These are phyloP conservation scores for Cyberlindnera maclurae DNA, from an alignment of 805 yeast genomes.

Conservation along the genomic window DNA sequence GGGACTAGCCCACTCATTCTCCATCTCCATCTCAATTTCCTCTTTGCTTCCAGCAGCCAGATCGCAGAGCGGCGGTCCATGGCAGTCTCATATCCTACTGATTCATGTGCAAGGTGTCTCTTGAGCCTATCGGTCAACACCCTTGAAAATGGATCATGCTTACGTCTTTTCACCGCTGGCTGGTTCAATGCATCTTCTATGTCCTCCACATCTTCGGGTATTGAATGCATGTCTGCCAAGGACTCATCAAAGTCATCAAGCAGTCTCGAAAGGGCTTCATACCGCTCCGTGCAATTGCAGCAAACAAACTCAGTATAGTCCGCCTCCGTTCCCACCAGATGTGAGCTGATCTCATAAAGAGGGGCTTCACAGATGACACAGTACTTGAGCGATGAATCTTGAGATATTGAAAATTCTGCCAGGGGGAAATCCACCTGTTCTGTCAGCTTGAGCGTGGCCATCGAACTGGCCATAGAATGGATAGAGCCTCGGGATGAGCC, in stretches of 20 bases:
- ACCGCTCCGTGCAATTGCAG: conserved; percentile 50
- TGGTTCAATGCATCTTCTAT: conserved; percentile 16
- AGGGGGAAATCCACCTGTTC: conserved; percentile 8
- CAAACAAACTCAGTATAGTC: conserved; percentile 49
- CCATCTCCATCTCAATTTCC: conserved; percentile 46
- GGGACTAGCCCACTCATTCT: conserved; percentile 39
- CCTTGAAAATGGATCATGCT: conserved; percentile 24
- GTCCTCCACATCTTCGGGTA: conserved; percentile 16
- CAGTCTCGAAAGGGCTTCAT: conserved; percentile 40
- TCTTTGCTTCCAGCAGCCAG: conserved; percentile 33
- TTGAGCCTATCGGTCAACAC: conserved; percentile 27
- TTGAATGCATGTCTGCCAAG: conserved; percentile 6
- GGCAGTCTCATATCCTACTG: not conserved
- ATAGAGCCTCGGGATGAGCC: not conserved
- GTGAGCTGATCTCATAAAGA: conserved; percentile 50
- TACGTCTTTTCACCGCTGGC: conserved; percentile 7
- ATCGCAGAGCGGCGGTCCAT: conserved; percentile 18
- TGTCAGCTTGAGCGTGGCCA: conserved; percentile 13
- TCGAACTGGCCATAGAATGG: conserved; percentile 5
- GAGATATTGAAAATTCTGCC: conserved; percentile 7
- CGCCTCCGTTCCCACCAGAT: conserved; percentile 19
- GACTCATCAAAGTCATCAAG: conserved; percentile 32
- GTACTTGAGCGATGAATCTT: conserved; percentile 23
- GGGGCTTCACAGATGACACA: conserved; percentile 71
- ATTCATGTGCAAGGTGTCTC: conserved; percentile 20